phyloP scores from a whole-genome alignment of 176 grass and related monocot genomes.

The Rhipidocladum racemiflorum region DNA sequence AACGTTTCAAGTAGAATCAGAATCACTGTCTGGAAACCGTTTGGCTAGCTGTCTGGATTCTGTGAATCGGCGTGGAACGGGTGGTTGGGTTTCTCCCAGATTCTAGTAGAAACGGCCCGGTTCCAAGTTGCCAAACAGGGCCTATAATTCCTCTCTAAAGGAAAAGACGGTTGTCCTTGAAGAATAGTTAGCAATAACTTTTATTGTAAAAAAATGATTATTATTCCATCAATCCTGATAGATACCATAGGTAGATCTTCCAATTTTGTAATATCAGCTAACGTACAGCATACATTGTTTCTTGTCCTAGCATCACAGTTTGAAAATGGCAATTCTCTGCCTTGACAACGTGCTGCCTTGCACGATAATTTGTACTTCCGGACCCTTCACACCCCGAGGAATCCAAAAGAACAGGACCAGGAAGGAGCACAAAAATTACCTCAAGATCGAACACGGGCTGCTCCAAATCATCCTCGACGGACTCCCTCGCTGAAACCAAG shows the following conservation, averaged over 20 bases:
- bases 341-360: neutral
- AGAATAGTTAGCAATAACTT: neutral
- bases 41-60: too few relatives aligned
- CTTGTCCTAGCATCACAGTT: neutral
- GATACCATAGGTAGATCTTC: neutral
- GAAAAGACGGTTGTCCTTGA: neutral
- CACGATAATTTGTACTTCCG: neutral
- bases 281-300: neutral
- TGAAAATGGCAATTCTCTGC: neutral
- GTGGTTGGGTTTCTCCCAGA: too few relatives aligned
- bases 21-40: too few relatives aligned
- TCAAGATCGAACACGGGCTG: constrained; percentile 65
- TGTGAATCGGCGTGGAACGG: too few relatives aligned
- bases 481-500: constrained; percentile 35
- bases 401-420: neutral
- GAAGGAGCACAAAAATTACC: constrained; percentile 24
- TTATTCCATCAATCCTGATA: constrained; percentile 1
- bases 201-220: neutral
- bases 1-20: too few relatives aligned
- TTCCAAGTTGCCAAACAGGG: too few relatives aligned
- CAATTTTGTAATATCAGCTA: neutral
- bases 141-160: neutral
- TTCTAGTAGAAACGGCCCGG: too few relatives aligned
- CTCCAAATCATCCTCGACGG: constrained; percentile 64
- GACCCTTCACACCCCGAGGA: neutral